Base-by-base conservation (phyloP, 1,139 yeast genomes). In the Suhomyces taliae region DNA sequence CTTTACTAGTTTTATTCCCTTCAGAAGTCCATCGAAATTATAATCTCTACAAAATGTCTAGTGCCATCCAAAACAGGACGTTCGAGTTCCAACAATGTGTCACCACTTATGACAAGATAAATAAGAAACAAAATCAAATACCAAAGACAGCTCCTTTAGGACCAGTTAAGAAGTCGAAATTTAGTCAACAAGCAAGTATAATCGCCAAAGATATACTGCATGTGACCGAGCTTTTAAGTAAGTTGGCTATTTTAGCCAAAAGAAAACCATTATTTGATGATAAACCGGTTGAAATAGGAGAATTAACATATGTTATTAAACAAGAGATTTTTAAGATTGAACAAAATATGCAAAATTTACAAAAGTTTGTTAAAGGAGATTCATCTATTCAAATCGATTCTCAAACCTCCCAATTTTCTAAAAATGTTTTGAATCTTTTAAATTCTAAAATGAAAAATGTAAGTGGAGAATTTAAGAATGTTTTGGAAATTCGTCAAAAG, bases 221-320 rank as follows among this genome's bases (percentile, higher is more conserved):
- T 50, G 90, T 95, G n/a, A 91, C 97, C 2, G 90, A 84, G 48
- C 74, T 90, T 59, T 75, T 95, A 50, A 83, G 87, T 41, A 85
- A 90, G 57, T 74, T 93, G 43, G 97, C 99, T 1, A 59, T 81
- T 40, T 67, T 93, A 53, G 97, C 99, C 8, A 89, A 87, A 64
- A 75, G 91, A 57, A 91, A 90, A 64, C 96, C 97, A n/a, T 69
- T 93, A 60, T 89, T 93, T 59, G 97, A 91, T 62, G 99, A 95
- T 66, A 85, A 87, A 56, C 97, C 99, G 1, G 85, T 88, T 31
- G 99, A 93, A 63, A 89, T 95, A 52, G 89, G 93, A 15, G 97
- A 93, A 65, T 74, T 95, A 55, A 90, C 99, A 1, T 89, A 87
- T 61, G 87, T 93, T 41, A 90, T 93, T 60, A 95, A 93, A 62